Evolutionary conservation across 2,329 filamentous ascomycete genomes (phyloP), one percentile per base, ranked within the genome.

Genomic region (Fusarium praegraminearum): DNA sequence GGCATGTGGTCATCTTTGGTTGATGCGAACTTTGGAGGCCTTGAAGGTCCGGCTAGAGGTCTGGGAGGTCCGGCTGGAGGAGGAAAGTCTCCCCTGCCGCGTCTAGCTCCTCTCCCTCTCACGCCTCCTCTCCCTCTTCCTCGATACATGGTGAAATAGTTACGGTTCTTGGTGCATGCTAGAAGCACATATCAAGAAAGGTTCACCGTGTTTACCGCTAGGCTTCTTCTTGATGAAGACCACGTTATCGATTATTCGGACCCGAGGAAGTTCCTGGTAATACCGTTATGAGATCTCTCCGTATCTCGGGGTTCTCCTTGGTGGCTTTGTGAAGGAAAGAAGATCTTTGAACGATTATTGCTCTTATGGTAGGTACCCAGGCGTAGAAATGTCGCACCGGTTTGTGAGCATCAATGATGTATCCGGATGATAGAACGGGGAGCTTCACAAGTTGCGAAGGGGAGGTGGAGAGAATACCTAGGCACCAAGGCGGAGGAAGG

Each of bases 1-100:
- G 20, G 53, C 63, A 62, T 65, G 43, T 43, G 45, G 11, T 56
- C 66, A 8, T 44, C 38, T 38, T 59, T 62, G 16, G 44, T 54
- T 3, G n/a, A 49, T 16, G 58, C 57, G 33, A 63, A 54, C 15
- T 56, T 69, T 24, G 28, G 3, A 1, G 22, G 12, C 43, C 41
- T 61, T 13, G 55, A 38, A 22, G 33, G 36, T 28, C 26, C 18
- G 6, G 47, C 11, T 9, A 13, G 47, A 8, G 26, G 28, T 12
- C 28, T 30, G 12, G 53, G 41, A 22, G 33, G 36, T 28, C 26
- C 18, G 6, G 51, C 10, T 9, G 13, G 45, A 8, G 24, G 32
- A 15, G 35, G 24, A 15, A 24, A 36, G 12, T 41, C 51, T 20
- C 47, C 54, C 33, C 33, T 65, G 20, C n/a, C 24, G 15, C 38